Percentiles rank a stretch among this genome's conserved stretches.
Conservation (phyloP, 805 yeast genomes). For the Myxozyma udenii region DNA sequence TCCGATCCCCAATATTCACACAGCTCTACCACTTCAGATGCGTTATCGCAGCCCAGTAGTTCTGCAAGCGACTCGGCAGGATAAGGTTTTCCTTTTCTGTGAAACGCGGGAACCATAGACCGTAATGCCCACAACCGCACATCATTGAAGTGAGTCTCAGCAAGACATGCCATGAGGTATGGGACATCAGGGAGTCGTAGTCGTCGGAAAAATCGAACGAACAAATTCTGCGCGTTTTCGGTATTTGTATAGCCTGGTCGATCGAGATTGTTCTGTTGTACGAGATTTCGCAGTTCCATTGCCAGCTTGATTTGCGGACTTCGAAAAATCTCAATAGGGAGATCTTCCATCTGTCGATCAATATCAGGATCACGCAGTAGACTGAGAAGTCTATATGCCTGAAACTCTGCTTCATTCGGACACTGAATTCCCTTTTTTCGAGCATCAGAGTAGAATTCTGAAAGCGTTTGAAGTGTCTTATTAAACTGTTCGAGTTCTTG, state of each 20-base stretch:
- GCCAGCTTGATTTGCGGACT: conserved; percentile 67
- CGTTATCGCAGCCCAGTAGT: conserved; percentile 66
- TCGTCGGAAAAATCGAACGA: conserved; percentile 60
- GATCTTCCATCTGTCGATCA: conserved; percentile 66
- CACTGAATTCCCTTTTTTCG: conserved; percentile 64
- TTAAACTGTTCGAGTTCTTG: conserved; percentile 94
- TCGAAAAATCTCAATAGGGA: conserved; percentile 57
- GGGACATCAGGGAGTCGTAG: conserved; percentile 55
- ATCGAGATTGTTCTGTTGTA: conserved; percentile 54
- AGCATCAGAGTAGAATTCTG: conserved; percentile 81
- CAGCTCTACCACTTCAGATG: conserved; percentile 52
- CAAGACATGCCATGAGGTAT: conserved; percentile 63
- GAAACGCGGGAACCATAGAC: conserved; percentile 50
- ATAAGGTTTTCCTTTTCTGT: conserved; percentile 67
- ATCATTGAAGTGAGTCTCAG: conserved; percentile 79
- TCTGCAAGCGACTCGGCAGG: conserved; percentile 47
- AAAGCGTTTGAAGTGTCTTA: conserved; percentile 81
- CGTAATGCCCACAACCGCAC: conserved; percentile 70
- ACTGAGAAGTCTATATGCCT: conserved; percentile 79
- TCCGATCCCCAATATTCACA: conserved; percentile 63
- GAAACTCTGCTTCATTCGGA: conserved; percentile 87
- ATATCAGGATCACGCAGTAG: conserved; percentile 81
- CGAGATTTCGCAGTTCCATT: conserved; percentile 60
- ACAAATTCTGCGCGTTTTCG: conserved; percentile 61
- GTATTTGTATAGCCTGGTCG: conserved; percentile 50